These are phyloP conservation scores for Eucalyptus erythrocorys DNA, from an alignment of 345 rosid genomes.

Conservation along the genomic window DNA sequence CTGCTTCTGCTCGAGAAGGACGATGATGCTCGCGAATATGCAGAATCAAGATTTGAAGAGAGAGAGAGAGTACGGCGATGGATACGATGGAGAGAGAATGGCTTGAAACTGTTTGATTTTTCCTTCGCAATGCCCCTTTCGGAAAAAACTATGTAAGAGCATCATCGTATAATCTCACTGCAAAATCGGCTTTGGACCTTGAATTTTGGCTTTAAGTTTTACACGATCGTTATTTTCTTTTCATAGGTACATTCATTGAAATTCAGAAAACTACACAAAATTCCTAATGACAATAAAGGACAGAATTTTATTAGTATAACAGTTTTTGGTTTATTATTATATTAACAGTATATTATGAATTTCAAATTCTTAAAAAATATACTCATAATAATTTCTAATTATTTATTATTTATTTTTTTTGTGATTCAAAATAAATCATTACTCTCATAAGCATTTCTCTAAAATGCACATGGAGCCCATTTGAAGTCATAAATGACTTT, in stretches of 20 bases:
- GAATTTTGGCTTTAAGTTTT: not conserved
- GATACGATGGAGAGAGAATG: not conserved
- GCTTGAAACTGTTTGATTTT: not conserved
- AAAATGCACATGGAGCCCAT: fast-evolving
- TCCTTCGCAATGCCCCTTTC: not conserved
- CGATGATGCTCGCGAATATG: not conserved
- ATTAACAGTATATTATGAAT: no score
- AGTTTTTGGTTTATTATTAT: no score
- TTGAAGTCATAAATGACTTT: not conserved
- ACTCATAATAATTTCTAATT: fast-evolving
- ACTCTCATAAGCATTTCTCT: no score
- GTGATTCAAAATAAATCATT: no score
- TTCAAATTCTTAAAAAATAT: no score
- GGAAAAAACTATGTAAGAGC: no score
- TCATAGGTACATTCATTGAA: not conserved
- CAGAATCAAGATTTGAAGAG: not conserved
- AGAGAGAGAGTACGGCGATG: not conserved
- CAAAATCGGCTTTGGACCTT: not conserved
- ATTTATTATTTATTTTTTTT: fast-evolving
- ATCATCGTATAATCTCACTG: no score
- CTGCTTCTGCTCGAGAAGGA: not conserved
- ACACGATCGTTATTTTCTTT: not conserved
- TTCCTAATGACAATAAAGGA: no score
- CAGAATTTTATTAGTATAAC: no score
- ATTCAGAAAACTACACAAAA: not conserved